Percentiles rank a stretch among this genome's conserved stretches.
phyloP scores from a whole-genome alignment of 192 early-diverging fungal species.

The Podila epicladia region DNA sequence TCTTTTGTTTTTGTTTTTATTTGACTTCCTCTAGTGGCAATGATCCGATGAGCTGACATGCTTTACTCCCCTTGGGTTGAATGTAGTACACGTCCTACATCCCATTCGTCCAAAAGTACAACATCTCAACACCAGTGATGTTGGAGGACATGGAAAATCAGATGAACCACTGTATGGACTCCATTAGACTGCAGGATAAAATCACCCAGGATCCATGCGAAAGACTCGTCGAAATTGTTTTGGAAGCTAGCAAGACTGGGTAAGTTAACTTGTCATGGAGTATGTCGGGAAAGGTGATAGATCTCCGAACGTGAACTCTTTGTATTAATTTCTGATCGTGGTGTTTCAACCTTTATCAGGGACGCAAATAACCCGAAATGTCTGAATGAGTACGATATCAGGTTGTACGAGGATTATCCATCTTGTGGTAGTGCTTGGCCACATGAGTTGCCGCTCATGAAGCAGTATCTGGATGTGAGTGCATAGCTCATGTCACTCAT shows the following conservation, averaged over 20 bases:
- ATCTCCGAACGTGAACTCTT: too few relatives aligned
- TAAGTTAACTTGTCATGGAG: not conserved
- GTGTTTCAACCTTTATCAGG: not conserved
- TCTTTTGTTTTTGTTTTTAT: not conserved
- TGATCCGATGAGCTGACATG: not conserved
- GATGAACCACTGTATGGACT: conserved; percentile 43
- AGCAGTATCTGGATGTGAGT: conserved; percentile 61
- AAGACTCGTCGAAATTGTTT: conserved; percentile 22
- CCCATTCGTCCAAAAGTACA: conserved; percentile 19
- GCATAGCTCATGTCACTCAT: not conserved
- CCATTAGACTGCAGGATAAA: conserved; percentile 17
- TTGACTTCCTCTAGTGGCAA: not conserved
- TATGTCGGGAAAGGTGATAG: not conserved
- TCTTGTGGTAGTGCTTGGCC: conserved; percentile 67
- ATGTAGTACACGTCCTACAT: conserved; percentile 38
- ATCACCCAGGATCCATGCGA: conserved; percentile 55
- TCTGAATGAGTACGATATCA: conserved; percentile 68
- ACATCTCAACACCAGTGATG: conserved; percentile 15
- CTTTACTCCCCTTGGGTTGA: not conserved
- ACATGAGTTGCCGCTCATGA: conserved; percentile 56
- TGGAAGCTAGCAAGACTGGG: not conserved
- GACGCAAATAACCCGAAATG: conserved; percentile 42
- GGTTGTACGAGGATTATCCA: conserved; percentile 55
- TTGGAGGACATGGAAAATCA: conserved; percentile 3
- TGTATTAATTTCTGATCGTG: too few relatives aligned